These are phyloP conservation scores for Volvariella volvacea DNA, from an alignment of 1,284 basidiomycete genomes.

Conservation along the genomic window DNA sequence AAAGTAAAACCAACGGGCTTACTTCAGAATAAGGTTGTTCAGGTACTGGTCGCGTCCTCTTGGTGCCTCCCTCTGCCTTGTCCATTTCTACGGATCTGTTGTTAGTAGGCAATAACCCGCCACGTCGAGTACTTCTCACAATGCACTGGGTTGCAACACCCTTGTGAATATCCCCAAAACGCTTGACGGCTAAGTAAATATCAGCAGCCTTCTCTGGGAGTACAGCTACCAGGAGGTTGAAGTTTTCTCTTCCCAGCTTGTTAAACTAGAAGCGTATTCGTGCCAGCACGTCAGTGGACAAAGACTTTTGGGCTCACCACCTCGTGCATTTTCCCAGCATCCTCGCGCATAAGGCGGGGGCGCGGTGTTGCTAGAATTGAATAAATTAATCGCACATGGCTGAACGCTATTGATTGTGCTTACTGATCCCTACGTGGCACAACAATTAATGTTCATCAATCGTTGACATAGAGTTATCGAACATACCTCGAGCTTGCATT, in stretches of 20 bases:
- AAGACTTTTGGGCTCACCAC: too few relatives aligned
- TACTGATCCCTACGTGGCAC: too few relatives aligned
- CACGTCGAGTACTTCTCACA: slow-evolving; percentile 15
- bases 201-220: slow-evolving; percentile 24
- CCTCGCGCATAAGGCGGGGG: too few relatives aligned
- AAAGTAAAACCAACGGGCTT: slow-evolving; percentile 1
- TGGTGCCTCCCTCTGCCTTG: slow-evolving; percentile 13
- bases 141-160: slow-evolving; percentile 31
- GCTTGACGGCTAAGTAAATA: slow-evolving; percentile 24
- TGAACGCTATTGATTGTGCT: too few relatives aligned
- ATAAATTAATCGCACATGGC: too few relatives aligned
- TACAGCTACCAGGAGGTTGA: slow-evolving; percentile 21
- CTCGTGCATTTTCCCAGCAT: too few relatives aligned
- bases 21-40: slow-evolving; percentile 34
- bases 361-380: too few relatives aligned
- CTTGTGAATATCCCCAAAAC: slow-evolving; percentile 25
- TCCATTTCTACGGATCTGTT: slow-evolving; percentile 21
- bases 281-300: too few relatives aligned
- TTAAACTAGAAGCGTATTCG: neutral
- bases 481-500: slow-evolving; percentile 22
- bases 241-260: slow-evolving; percentile 7
- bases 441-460: too few relatives aligned
- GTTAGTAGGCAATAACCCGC: too few relatives aligned
- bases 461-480: too few relatives aligned
- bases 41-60: slow-evolving; percentile 24